Conservation (phyloP, 805 yeast genomes). For the Ogataea nitratoaversa region DNA sequence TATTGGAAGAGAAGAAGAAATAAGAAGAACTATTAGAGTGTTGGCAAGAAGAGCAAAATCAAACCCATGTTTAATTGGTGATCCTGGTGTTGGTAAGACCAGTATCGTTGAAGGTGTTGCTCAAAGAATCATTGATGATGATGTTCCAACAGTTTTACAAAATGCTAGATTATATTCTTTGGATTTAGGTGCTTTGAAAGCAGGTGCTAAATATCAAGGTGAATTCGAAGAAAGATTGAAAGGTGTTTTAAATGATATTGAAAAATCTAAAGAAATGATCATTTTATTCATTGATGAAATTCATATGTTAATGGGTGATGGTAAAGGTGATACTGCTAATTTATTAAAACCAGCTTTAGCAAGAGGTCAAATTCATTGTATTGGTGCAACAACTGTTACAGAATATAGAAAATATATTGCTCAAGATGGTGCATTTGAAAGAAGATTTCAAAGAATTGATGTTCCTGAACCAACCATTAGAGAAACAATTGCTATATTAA, state of each 20-base stretch:
- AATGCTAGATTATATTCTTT: conserved; percentile 79
- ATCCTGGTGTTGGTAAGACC: conserved; percentile 99
- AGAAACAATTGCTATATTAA: conserved; percentile 91
- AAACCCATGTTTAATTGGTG: conserved; percentile 95
- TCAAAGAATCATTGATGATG: conserved; percentile 91
- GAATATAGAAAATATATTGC: conserved; percentile 91
- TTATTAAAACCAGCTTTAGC: conserved; percentile 96
- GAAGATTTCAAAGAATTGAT: conserved; percentile 96
- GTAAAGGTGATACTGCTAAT: conserved; percentile 96
- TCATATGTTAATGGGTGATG: conserved; percentile 99
- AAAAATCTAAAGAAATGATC: conserved; percentile 79
- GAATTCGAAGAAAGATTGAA: conserved; percentile 97
- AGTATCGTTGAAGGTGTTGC: conserved; percentile 98
- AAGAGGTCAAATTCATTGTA: conserved; percentile 92
- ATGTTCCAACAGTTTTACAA: conserved; percentile 85
- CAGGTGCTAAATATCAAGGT: conserved; percentile 98
- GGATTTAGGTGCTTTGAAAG: conserved; percentile 94
- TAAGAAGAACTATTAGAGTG: conserved; percentile 89
- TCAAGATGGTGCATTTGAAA: conserved; percentile 97
- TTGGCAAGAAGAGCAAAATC: conserved; percentile 96
- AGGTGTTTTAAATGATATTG: conserved; percentile 93
- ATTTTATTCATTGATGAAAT: conserved; percentile 94
- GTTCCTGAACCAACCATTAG: conserved; percentile 89
- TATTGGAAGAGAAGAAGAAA: conserved; percentile 98
- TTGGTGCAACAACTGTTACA: conserved; percentile 95